Evolutionary conservation across 139 green algal genomes (phyloP), one percentile per base, ranked within the genome.

Genomic region (Auxenochlorella pyrenoidosa): DNA sequence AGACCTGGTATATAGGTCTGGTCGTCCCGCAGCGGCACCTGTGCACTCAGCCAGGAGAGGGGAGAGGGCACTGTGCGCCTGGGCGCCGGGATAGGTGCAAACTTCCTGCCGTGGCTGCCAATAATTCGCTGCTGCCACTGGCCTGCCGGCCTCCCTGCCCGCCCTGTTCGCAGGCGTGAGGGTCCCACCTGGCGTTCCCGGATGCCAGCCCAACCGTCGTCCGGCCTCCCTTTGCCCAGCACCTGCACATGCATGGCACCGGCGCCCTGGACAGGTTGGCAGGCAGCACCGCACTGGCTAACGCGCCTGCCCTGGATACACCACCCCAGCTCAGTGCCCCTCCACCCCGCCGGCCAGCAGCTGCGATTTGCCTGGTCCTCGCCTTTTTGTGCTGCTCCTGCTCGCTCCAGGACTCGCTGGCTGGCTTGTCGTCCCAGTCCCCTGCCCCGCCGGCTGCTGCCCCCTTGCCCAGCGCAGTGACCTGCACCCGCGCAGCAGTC

Each of bases 371-470:
- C n/a, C n/a, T n/a, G 30, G 19, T 34, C 24, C 83, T 5, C 28
- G 92, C 92, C 90, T 95, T 95, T 18, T 86, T 90, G 85, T 95
- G 92, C 83, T 93, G 87, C 43, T 89, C 76, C 82, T 93, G 89
- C 78, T 92, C 89, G 70, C 82, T 70, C 38, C 92, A 76, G 15
- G 84, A 72, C 70, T 88, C 82, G 1, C 2, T 47, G 10, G 54
- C 44, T 28, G 87, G 89, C 30, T 89, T 85, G 34, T 82, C 83
- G 6, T 94, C 91, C 90, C 90, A 94, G 38, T 82, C 83, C 34
- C 58, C 58, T 13, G 34, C 24, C 10, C 54, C 40, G 30, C 59
- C 15, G 21, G 32, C 40, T 13, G 40, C 38, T 2, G 19, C 41
- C 10, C 26, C 40, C 63, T 77, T 44, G 34, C 80, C 80, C 18